phyloP scores from a whole-genome alignment of 768 basidiomycete species.

The Phanerochaete sordida region DNA sequence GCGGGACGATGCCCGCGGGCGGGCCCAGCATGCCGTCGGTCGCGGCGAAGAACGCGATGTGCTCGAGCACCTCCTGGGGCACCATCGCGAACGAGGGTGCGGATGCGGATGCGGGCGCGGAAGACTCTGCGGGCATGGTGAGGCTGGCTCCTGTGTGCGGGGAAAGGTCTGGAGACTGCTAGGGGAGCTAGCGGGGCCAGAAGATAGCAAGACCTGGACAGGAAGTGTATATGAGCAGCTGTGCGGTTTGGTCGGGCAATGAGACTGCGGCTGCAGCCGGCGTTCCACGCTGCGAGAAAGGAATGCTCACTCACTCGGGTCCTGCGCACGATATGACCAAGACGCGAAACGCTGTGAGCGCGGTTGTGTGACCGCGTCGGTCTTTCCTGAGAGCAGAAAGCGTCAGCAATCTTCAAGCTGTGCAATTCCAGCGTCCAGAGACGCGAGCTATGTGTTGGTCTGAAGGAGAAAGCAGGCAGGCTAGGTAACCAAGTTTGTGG shows the following conservation, averaged over 20 bases:
- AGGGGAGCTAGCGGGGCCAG: not conserved
- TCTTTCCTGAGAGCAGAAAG: not conserved
- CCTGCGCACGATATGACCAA: not conserved
- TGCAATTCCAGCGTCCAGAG: not conserved
- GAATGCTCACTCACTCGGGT: not conserved
- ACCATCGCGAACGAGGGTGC: slow-evolving; percentile 30
- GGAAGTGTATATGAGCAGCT: not conserved
- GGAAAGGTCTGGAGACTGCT: not conserved
- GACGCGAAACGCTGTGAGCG: not conserved
- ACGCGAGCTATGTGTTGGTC: not conserved
- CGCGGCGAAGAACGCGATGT: slow-evolving; percentile 66
- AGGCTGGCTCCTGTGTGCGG: slow-evolving; percentile 2
- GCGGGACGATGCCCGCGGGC: slow-evolving; percentile 51
- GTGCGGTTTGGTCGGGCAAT: slow-evolving; percentile 1
- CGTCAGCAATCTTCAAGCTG: not conserved
- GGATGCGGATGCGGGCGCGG: no score
- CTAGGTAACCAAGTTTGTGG: not conserved
- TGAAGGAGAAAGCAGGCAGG: not conserved
- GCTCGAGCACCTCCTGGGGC: slow-evolving; percentile 77
- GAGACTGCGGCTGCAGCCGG: not conserved
- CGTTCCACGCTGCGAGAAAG: not conserved
- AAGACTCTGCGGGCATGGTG: not conserved
- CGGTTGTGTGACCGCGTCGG: not conserved
- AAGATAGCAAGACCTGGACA: not conserved
- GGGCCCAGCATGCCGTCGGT: slow-evolving; percentile 55